Conservation (phyloP, 306 rosid species). For the Rubus parviflorus region DNA sequence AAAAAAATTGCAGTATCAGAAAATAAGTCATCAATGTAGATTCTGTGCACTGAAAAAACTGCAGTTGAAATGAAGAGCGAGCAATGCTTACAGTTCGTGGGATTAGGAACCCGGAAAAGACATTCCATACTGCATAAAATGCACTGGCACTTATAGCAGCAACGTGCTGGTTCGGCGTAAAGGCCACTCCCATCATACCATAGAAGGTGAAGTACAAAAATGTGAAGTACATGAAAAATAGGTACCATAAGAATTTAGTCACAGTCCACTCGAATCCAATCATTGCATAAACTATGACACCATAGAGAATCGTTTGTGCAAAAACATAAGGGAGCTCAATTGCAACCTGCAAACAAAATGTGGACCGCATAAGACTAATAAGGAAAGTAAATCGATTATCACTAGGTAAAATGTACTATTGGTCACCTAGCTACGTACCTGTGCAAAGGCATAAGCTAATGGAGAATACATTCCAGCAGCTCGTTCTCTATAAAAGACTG, state of each 20-base stretch:
- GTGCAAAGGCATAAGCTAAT: slow-evolving; percentile 47
- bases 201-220: slow-evolving; percentile 48
- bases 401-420: background rate
- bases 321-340: slow-evolving; percentile 47
- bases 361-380: background rate
- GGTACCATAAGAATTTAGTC: slow-evolving; percentile 38
- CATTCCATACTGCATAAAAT: slow-evolving; percentile 37
- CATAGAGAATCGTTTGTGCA: slow-evolving; percentile 37
- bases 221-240: slow-evolving; percentile 47
- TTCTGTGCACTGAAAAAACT: background rate
- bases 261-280: slow-evolving; percentile 50
- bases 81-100: slow-evolving; percentile 43
- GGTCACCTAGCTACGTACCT: slow-evolving; percentile 38
- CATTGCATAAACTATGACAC: slow-evolving; percentile 48
- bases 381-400: background rate
- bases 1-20: background rate
- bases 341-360: slow-evolving; percentile 30
- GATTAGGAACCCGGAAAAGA: slow-evolving; percentile 46
- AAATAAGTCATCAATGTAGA: background rate
- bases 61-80: background rate
- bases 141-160: slow-evolving; percentile 25
- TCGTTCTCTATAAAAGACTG: slow-evolving; percentile 52
- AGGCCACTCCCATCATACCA: slow-evolving; percentile 54
- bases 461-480: slow-evolving; percentile 58
- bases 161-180: slow-evolving; percentile 40